These are phyloP conservation scores for Phytopythium oedochilum DNA, from an alignment of 352 stramenopile genomes.

Conservation along the genomic window DNA sequence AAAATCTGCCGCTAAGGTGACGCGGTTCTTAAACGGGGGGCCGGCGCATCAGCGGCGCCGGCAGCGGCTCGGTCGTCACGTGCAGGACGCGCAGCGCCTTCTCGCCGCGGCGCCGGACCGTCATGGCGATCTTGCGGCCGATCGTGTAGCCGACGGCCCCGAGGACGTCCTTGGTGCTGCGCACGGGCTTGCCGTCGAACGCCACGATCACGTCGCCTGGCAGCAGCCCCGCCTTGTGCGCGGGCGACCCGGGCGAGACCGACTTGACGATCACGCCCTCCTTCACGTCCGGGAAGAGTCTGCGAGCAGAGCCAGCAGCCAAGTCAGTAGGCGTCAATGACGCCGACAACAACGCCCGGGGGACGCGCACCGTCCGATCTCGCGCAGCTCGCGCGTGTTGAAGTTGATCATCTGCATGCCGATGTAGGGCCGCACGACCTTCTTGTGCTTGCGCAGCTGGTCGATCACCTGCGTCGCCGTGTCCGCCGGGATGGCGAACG, in stretches of 20 bases:
- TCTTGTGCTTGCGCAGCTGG: conserved; percentile 84
- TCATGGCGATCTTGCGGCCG: conserved; percentile 58
- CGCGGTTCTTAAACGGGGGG: too few relatives aligned
- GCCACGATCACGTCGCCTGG: conserved; percentile 72
- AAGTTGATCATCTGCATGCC: conserved; percentile 91
- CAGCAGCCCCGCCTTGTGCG: conserved; percentile 69
- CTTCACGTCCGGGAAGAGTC: conserved; percentile 68
- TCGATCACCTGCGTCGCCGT: conserved; percentile 86
- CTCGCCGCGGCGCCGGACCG: conserved; percentile 60
- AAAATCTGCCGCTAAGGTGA: too few relatives aligned
- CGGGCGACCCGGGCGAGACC: conserved; percentile 68
- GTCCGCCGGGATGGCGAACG: conserved; percentile 93
- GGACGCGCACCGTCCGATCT: conserved; percentile 43
- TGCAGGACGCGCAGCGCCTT: conserved; percentile 34
- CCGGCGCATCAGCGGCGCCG: too few relatives aligned
- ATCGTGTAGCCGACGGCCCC: conserved; percentile 66
- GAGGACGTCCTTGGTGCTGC: conserved; percentile 76
- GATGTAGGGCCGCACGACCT: conserved; percentile 88
- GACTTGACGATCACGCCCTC: conserved; percentile 83
- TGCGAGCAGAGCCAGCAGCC: conserved; percentile 8
- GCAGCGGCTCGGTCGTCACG: conserved; percentile 62
- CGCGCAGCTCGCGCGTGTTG: conserved; percentile 54
- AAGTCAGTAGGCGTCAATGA: too few relatives aligned
- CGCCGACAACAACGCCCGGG: too few relatives aligned
- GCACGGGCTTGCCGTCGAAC: conserved; percentile 68